Evolutionary conservation across 306 rosid species (phyloP).

Genomic region (Castanea sativa): DNA sequence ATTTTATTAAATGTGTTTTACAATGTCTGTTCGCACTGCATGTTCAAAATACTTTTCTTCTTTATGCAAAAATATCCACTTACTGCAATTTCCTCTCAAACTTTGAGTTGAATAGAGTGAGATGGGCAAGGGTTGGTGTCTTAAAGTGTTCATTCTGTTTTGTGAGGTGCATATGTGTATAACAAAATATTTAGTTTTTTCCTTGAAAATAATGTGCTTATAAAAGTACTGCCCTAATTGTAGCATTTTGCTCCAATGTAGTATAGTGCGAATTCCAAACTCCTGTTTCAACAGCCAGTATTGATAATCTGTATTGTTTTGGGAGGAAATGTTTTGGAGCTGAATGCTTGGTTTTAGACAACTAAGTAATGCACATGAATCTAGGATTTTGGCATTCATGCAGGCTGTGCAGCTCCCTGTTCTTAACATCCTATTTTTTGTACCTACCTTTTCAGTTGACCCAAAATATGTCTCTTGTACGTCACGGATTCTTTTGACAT

Average conservation of each 20-base stretch:
- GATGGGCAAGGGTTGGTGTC: not conserved
- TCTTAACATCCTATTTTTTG: not conserved
- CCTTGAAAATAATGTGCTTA: not conserved
- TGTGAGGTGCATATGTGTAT: not conserved
- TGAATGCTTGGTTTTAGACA: not conserved
- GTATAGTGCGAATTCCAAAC: not conserved
- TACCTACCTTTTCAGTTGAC: not conserved
- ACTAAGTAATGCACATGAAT: not conserved
- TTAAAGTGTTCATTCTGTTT: not conserved
- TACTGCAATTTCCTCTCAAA: not conserved
- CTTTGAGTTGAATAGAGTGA: not conserved
- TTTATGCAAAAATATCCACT: not conserved
- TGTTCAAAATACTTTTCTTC: not conserved
- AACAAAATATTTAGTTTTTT: not conserved
- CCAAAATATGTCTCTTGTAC: conserved; percentile 9
- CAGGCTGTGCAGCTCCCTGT: not conserved
- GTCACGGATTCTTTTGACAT: conserved; percentile 54
- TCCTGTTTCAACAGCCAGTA: not conserved
- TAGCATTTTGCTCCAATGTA: not conserved
- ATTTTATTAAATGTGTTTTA: not conserved
- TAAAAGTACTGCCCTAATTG: not conserved
- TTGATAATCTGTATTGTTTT: too few species aligned
- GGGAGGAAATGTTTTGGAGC: not conserved
- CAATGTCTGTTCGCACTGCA: not conserved
- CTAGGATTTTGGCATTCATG: not conserved